Evolutionary conservation across 2,329 filamentous ascomycete species (phyloP).

Genomic region (Colletotrichum coccodes): DNA sequence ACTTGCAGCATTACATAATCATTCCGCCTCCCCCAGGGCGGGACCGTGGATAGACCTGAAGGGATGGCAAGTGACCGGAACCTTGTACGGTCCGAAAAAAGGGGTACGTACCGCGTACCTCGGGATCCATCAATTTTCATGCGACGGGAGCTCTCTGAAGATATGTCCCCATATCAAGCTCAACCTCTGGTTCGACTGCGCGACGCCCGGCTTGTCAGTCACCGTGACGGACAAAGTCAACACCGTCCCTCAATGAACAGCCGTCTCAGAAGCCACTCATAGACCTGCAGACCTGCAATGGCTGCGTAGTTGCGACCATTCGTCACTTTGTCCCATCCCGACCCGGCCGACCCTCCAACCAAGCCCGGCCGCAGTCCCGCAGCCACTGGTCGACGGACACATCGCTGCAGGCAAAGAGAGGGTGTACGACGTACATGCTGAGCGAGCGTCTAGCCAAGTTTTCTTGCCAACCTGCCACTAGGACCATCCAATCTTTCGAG

Average conservation of each 20-base stretch:
- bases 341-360: slow-evolving; percentile 19
- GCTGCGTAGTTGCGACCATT: neutral
- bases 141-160: slow-evolving; percentile 17
- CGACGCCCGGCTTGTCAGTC: neutral
- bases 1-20: slow-evolving; percentile 18
- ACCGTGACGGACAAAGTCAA: neutral
- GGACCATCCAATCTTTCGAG: neutral
- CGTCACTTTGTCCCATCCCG: neutral
- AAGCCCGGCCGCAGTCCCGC: neutral
- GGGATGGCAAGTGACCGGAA: neutral
- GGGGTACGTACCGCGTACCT: neutral
- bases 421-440: slow-evolving; percentile 7
- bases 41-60: no score
- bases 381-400: slow-evolving; percentile 23
- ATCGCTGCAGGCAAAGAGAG: neutral
- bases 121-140: neutral
- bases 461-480: neutral
- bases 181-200: neutral
- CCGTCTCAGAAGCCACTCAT: neutral
- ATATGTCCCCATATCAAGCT: slow-evolving; percentile 5
- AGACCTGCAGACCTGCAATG: neutral
- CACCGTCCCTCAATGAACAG: neutral
- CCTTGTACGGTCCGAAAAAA: slow-evolving; percentile 5
- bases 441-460: neutral
- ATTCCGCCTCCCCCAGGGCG: neutral